phyloP scores from a whole-genome alignment of 176 grass and related monocot species.

The Stipa capillata region DNA sequence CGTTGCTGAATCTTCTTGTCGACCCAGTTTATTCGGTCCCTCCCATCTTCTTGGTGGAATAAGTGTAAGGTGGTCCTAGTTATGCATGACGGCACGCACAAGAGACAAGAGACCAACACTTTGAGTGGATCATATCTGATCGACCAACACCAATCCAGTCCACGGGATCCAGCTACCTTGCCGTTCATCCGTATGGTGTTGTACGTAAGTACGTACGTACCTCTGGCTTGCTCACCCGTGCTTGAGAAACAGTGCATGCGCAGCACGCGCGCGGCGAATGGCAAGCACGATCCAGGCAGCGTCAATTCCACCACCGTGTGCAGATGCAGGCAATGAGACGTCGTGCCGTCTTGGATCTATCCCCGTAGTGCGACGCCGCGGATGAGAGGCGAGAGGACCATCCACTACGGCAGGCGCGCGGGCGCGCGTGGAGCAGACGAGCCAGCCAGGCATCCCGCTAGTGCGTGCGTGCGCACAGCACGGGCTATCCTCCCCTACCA shows the following conservation, averaged over 20 bases:
- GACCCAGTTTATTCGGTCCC: background rate
- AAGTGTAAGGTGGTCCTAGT: background rate
- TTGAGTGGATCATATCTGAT: too few relatives aligned
- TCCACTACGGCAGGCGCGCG: background rate
- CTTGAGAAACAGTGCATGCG: background rate
- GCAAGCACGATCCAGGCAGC: background rate
- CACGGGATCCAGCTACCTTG: background rate
- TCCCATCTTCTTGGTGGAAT: background rate
- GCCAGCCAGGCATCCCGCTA: background rate
- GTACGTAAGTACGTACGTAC: background rate
- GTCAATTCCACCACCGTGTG: background rate
- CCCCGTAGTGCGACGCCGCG: background rate
- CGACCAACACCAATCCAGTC: too few relatives aligned
- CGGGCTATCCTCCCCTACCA: too few relatives aligned
- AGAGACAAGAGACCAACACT: background rate
- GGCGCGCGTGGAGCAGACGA: background rate
- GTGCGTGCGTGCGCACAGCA: background rate
- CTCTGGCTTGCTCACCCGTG: background rate
- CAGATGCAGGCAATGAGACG: background rate
- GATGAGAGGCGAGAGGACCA: background rate
- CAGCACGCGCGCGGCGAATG: background rate
- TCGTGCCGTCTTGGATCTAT: background rate
- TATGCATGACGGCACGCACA: background rate
- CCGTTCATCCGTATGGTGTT: background rate
- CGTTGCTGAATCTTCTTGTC: background rate